Evolutionary conservation across 176 grass and related monocot genomes (phyloP).

Genomic region (Canna indica): DNA sequence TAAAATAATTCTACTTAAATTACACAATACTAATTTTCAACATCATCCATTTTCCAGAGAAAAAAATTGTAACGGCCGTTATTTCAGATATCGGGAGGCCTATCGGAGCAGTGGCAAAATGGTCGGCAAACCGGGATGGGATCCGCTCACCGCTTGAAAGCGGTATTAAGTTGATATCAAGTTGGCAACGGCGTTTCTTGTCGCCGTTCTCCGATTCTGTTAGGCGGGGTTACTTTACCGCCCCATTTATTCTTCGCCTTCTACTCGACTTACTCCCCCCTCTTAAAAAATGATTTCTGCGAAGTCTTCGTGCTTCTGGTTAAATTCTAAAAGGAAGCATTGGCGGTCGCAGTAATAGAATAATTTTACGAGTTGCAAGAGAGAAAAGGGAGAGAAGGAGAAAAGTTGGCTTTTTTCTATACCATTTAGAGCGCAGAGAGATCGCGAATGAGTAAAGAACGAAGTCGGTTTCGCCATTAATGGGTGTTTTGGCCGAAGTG

Average conservation of each 20-base stretch:
- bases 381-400: not conserved
- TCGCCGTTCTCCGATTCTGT: not conserved
- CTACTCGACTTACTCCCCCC: not conserved
- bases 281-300: no score
- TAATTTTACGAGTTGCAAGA: not conserved
- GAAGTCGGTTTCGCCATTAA: conserved; percentile 21
- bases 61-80: no score
- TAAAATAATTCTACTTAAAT: no score
- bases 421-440: not conserved
- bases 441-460: conserved; percentile 11
- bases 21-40: no score
- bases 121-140: not conserved
- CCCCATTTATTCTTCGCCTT: not conserved
- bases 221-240: not conserved
- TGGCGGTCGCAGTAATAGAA: not conserved
- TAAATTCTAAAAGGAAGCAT: not conserved
- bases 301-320: not conserved
- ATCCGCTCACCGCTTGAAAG: not conserved
- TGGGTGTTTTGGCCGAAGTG: conserved; percentile 7
- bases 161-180: not conserved
- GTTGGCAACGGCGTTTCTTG: not conserved
- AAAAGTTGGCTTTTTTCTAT: not conserved
- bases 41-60: no score
- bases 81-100: no score
- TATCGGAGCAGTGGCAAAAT: no score